Percentiles rank a stretch among this genome's conserved stretches.
Evolutionary conservation across 1,139 yeast genomes (phyloP).

Genomic region (Geotrichum aggregatum): DNA sequence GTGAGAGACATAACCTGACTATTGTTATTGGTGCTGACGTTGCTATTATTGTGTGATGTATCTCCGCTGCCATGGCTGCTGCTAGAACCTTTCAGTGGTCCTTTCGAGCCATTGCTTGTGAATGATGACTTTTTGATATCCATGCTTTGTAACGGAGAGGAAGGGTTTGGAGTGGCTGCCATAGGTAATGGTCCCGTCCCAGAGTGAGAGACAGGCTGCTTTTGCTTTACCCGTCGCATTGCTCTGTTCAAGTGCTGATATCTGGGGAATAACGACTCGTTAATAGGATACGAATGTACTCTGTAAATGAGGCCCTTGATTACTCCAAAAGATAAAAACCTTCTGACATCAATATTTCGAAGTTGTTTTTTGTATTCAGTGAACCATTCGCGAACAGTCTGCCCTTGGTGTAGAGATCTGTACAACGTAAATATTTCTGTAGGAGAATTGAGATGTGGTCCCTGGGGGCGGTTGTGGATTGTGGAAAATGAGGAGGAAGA

Average conservation of each 20-base stretch:
- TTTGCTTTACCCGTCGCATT: constrained; percentile 1
- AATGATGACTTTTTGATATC: constrained; percentile 5
- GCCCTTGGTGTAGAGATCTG: constrained; percentile 73
- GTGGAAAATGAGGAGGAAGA: constrained; percentile 19
- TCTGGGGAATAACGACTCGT: constrained; percentile 29
- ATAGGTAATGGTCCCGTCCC: background rate
- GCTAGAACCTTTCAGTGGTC: constrained; percentile 1
- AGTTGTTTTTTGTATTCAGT: constrained; percentile 56
- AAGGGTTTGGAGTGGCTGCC: background rate
- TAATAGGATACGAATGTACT: constrained; percentile 69
- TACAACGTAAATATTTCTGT: constrained; percentile 70
- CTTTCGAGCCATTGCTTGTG: background rate
- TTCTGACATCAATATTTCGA: constrained; percentile 67
- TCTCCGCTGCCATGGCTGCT: constrained; percentile 16
- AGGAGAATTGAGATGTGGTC: constrained; percentile 30
- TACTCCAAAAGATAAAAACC: constrained; percentile 84
- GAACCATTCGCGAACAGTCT: constrained; percentile 78
- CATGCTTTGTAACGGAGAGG: constrained; percentile 4
- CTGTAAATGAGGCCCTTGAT: constrained; percentile 77
- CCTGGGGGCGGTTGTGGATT: constrained; percentile 8
- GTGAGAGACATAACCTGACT: constrained; percentile 24
- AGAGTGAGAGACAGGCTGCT: background rate
- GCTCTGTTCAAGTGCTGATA: constrained; percentile 28
- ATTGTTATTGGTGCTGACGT: constrained; percentile 26
- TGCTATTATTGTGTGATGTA: constrained; percentile 18